Percentiles rank a stretch among this genome's conserved stretches.
Conservation (phyloP, 495 filamentous ascomycete genomes). For the Aspergillus saccharolyticus region DNA sequence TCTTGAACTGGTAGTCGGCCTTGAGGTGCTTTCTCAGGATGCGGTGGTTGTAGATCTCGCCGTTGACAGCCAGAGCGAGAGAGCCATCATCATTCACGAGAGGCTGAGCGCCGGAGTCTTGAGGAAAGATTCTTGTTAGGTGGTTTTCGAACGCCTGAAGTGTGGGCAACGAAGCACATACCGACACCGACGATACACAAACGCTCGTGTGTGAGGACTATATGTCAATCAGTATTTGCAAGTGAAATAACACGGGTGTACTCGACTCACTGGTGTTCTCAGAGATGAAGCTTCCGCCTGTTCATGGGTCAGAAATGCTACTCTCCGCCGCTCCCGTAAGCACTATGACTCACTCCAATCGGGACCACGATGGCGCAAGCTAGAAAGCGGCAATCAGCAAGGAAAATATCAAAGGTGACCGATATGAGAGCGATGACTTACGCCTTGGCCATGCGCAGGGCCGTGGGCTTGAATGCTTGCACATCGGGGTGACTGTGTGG, state of each 20-base stretch:
- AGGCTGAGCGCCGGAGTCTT: constrained; percentile 92
- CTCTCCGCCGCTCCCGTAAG: constrained; percentile 1
- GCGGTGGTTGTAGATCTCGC: constrained; percentile 99
- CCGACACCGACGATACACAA: constrained; percentile 96
- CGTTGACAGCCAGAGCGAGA: constrained; percentile 93
- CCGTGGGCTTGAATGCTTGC: constrained; percentile 92
- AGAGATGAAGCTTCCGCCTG: constrained; percentile 82
- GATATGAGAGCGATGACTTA: constrained; percentile 42
- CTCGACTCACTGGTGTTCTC: constrained; percentile 77
- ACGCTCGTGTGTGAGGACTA: constrained; percentile 95
- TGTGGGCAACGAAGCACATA: constrained; percentile 40
- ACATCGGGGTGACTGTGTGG: constrained; percentile 82
- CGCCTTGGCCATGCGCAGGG: constrained; percentile 93
- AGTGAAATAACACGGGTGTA: constrained; percentile 1
- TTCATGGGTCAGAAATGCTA: constrained; percentile 15
- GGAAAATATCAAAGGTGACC: constrained; percentile 18
- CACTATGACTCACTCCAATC: constrained; percentile 85
- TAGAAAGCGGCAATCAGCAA: constrained; percentile 44
- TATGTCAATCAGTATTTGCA: constrained; percentile 25
- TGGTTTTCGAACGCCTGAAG: constrained; percentile 1
- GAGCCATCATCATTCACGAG: constrained; percentile 84
- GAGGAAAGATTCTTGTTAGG: constrained; percentile 14
- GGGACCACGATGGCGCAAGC: constrained; percentile 91
- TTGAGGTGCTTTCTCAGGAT: constrained; percentile 81
- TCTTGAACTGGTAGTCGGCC: constrained; percentile 86